These are phyloP conservation scores for Cordyceps cateniannulata DNA, from an alignment of 2,329 filamentous ascomycete genomes.

Conservation along the genomic window DNA sequence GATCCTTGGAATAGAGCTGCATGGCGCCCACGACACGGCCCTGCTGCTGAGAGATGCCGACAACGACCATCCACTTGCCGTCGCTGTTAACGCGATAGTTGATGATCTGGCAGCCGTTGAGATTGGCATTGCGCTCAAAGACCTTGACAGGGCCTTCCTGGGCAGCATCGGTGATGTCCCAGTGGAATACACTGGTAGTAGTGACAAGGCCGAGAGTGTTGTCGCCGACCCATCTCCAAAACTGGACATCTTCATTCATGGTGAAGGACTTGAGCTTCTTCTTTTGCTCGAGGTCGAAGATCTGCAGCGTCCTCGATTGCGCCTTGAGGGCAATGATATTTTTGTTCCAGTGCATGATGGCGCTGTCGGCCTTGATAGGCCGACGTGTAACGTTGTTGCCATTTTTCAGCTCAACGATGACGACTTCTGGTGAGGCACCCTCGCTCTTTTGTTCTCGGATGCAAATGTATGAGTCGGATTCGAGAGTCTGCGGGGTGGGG, in stretches of 20 bases:
- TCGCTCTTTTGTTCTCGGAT: slow-evolving; percentile 90
- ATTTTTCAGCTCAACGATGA: slow-evolving; percentile 97
- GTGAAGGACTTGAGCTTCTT: slow-evolving; percentile 93
- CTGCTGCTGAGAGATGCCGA: slow-evolving; percentile 90
- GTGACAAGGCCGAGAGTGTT: slow-evolving; percentile 84
- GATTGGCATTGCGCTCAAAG: slow-evolving; percentile 89
- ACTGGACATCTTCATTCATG: slow-evolving; percentile 95
- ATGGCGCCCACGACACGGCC: slow-evolving; percentile 92
- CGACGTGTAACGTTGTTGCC: slow-evolving; percentile 90
- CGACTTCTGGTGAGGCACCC: slow-evolving; percentile 79
- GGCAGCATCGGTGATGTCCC: slow-evolving; percentile 86
- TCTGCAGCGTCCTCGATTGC: slow-evolving; percentile 88
- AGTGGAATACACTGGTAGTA: slow-evolving; percentile 87
- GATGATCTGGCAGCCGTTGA: slow-evolving; percentile 94
- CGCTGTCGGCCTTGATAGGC: slow-evolving; percentile 98
- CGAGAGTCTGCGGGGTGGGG: slow-evolving; percentile 64
- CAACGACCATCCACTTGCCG: slow-evolving; percentile 96
- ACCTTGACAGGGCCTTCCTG: slow-evolving; percentile 79
- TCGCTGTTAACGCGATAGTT: slow-evolving; percentile 96
- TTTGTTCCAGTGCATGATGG: slow-evolving; percentile 97
- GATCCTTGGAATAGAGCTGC: slow-evolving; percentile 94
- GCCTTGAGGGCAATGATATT: slow-evolving; percentile 97
- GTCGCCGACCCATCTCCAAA: slow-evolving; percentile 99
- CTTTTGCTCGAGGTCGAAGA: slow-evolving; percentile 91
- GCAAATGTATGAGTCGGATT: slow-evolving; percentile 95